A percentile compares a stretch with the other conserved stretches of the same genome.
These are phyloP conservation scores for Colletotrichum cordylinicola DNA, from an alignment of 2,329 filamentous ascomycete species.

Conservation along the genomic window DNA sequence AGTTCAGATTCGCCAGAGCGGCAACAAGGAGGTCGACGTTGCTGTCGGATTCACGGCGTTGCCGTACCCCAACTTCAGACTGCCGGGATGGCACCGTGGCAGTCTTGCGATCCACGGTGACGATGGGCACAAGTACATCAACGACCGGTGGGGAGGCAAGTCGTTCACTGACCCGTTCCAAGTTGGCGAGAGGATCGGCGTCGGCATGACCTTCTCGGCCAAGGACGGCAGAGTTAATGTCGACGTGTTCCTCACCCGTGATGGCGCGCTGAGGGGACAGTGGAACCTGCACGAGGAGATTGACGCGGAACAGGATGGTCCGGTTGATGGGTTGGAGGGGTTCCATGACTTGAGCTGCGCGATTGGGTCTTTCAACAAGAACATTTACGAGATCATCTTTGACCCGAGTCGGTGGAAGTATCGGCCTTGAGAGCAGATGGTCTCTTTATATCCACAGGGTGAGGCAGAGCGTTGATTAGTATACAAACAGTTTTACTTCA, in stretches of 20 bases:
- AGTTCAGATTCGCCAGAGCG: slow-evolving; percentile 55
- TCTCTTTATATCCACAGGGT: background rate
- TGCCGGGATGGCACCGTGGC: slow-evolving; percentile 83
- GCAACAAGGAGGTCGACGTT: slow-evolving; percentile 55
- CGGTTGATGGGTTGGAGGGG: slow-evolving; percentile 72
- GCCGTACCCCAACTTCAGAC: slow-evolving; percentile 78
- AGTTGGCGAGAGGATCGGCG: slow-evolving; percentile 70
- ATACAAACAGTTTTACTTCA: background rate
- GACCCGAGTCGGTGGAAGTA: slow-evolving; percentile 65
- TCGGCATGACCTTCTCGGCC: slow-evolving; percentile 70
- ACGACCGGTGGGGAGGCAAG: slow-evolving; percentile 76
- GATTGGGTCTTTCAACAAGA: slow-evolving; percentile 73
- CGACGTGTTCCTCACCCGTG: slow-evolving; percentile 73
- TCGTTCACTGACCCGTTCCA: slow-evolving; percentile 70
- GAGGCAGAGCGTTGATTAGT: background rate
- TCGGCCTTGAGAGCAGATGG: slow-evolving; percentile 4
- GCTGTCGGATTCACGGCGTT: slow-evolving; percentile 75
- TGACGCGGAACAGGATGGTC: slow-evolving; percentile 66
- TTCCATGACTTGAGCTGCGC: slow-evolving; percentile 74
- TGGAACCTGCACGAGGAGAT: slow-evolving; percentile 81
- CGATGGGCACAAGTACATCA: slow-evolving; percentile 78
- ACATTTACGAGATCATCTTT: slow-evolving; percentile 72
- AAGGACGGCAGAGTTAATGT: slow-evolving; percentile 48
- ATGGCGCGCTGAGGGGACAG: slow-evolving; percentile 62
- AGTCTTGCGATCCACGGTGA: slow-evolving; percentile 80